Base-by-base conservation (phyloP, 371 early-diverging fungal genomes). In the Mucor saturninus region DNA sequence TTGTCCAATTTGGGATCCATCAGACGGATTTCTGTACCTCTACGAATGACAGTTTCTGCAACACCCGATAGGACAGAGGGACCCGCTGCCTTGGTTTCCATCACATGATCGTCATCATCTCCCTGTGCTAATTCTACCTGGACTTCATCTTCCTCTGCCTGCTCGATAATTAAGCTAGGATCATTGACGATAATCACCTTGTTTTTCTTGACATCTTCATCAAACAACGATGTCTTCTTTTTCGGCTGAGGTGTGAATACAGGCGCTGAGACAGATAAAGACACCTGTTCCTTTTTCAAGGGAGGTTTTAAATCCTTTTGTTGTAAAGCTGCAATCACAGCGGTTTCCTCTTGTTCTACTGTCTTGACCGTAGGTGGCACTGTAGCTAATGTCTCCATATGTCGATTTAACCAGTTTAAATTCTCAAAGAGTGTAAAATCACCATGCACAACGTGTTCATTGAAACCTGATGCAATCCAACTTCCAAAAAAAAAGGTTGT, bases 11-110 rank as follows among this genome's bases (percentile, higher is more conserved):
- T 59, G 0, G 82, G 68, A 21, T 83, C 74, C 3, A 85, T 77
- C 45, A 95, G 74, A 10, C 91, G 81, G 48, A 95, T 83, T 54
- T 91, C 91, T 8, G 84, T 90, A 1, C 94, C 83, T 56, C 59
- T 65, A n/a, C 92, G 53, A 73, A 82, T 30, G 64, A 72, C 26
- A 21, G 72, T 58, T 46, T 45, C 61, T 43, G 51, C 30, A 7
- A 43, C 40, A 52, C 40, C 30, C 2, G 56, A 29, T 4, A 49
- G 0, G 2, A 48, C 42, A n/a, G 42, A 46, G 6, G 67, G 61
- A 9, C 50, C 32, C 11, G 49, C 31, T 46, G 66, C 32, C 57
- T 13, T 30, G 4, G 48, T 46, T n/a, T n/a, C 29, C 21, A 26
- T 53, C 43, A 56, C 15, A 58, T 61, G 13, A 62, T 9, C 26